A percentile compares a stretch with the other conserved stretches of the same genome.
Evolutionary conservation across 441 rosid species (phyloP).

Genomic region (Gossypium trilobum): DNA sequence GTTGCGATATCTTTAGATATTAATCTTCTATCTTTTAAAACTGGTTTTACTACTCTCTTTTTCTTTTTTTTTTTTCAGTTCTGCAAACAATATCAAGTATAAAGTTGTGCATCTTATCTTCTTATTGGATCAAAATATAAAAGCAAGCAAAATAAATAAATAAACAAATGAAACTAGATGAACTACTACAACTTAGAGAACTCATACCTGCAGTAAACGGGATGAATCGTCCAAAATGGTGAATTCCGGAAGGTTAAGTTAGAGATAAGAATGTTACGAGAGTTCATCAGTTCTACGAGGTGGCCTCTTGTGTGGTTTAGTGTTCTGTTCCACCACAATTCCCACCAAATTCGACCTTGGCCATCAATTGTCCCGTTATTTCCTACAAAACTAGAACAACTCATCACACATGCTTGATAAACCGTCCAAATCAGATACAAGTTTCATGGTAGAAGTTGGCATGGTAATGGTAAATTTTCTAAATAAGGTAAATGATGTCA

Average conservation of each 20-base stretch:
- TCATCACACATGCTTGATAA: background rate
- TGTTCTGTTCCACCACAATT: conserved; percentile 88
- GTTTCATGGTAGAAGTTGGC: background rate
- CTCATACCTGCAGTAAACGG: conserved; percentile 76
- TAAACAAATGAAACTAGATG: conserved; percentile 8
- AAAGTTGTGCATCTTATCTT: background rate
- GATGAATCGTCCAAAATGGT: conserved; percentile 93
- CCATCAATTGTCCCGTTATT: conserved; percentile 85
- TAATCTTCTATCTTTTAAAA: background rate
- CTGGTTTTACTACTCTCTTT: background rate
- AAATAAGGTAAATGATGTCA: background rate
- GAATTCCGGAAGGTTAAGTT: conserved; percentile 73
- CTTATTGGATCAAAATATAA: background rate
- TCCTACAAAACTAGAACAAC: conserved; percentile 36
- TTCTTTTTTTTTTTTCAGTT: background rate
- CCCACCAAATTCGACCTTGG: conserved; percentile 97
- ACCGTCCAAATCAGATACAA: background rate
- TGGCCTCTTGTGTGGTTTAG: conserved; percentile 80
- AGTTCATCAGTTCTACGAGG: conserved; percentile 77
- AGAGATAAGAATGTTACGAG: conserved; percentile 59
- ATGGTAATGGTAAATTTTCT: background rate
- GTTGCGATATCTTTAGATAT: background rate
- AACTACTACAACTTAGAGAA: conserved; percentile 2
- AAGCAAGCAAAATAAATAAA: background rate
- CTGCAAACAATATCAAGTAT: background rate